These are phyloP conservation scores for Royoungia palumana DNA, from an alignment of 768 basidiomycete genomes.

Conservation along the genomic window DNA sequence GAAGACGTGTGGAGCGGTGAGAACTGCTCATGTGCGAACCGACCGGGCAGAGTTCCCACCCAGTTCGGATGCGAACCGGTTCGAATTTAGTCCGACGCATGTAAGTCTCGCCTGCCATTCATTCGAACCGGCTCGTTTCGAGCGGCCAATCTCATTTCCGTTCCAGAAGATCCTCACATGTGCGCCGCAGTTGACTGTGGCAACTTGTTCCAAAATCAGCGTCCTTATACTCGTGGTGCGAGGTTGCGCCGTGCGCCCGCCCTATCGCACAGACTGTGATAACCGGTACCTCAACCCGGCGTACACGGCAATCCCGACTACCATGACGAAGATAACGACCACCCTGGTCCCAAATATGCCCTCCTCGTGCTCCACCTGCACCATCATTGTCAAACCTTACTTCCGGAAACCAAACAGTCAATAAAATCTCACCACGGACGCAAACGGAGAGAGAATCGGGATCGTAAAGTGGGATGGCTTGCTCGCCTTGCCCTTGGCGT, in stretches of 20 bases:
- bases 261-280: neutral
- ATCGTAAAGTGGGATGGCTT: constrained; percentile 66
- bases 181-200: constrained; percentile 8
- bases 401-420: neutral
- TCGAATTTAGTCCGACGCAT: constrained; percentile 4
- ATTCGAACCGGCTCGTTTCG: too few relatives aligned
- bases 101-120: too few relatives aligned
- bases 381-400: constrained; percentile 1
- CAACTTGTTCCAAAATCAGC: constrained; percentile 7
- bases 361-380: constrained; percentile 71
- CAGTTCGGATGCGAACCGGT: constrained; percentile 19
- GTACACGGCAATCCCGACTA: constrained; percentile 41
- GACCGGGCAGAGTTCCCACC: constrained; percentile 25
- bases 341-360: constrained; percentile 54
- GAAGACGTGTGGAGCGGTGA: constrained; percentile 9
- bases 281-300: constrained; percentile 42
- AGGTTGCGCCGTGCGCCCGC: neutral
- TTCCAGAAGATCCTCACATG: neutral
- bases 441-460: constrained; percentile 74
- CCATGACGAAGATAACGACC: constrained; percentile 39
- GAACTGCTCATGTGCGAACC: constrained; percentile 21
- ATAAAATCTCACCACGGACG: constrained; percentile 55
- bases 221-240: too few relatives aligned
- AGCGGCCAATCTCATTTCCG: constrained; percentile 8
- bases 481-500: constrained; percentile 23